phyloP scores from a whole-genome alignment of 2,329 filamentous ascomycete species.

The Hortaea sp. region DNA sequence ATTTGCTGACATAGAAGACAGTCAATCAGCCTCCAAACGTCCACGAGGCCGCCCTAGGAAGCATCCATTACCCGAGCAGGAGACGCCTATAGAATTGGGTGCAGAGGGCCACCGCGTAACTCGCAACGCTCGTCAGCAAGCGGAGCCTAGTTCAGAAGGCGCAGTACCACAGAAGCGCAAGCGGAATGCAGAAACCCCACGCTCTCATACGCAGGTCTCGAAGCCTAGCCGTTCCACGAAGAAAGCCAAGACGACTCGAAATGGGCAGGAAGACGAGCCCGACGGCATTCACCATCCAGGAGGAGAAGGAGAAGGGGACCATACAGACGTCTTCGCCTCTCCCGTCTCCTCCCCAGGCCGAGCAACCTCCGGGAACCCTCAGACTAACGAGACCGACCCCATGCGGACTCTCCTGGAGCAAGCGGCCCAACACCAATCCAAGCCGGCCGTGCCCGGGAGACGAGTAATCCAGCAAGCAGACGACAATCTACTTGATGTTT shows the following conservation, averaged over 20 bases:
- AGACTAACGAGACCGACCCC: neutral
- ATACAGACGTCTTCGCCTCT: neutral
- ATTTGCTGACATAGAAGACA: neutral
- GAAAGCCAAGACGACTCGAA: neutral
- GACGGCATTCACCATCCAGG: neutral
- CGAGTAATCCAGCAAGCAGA: slow-evolving; percentile 1
- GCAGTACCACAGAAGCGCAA: neutral
- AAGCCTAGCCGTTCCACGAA: neutral
- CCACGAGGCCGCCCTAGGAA: slow-evolving; percentile 1
- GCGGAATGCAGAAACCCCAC: neutral
- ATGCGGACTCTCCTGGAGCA: slow-evolving; percentile 1
- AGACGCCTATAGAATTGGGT: neutral
- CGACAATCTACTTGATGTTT: no score
- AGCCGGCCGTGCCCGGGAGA: neutral
- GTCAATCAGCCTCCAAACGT: neutral
- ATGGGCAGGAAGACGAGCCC: neutral
- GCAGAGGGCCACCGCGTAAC: neutral
- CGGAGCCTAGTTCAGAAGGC: neutral
- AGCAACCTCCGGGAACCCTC: neutral
- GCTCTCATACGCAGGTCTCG: neutral
- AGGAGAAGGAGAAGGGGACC: neutral
- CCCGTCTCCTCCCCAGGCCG: neutral
- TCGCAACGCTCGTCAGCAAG: slow-evolving; percentile 1
- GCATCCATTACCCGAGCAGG: neutral
- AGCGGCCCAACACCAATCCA: neutral